A percentile compares a stretch with the other conserved stretches of the same genome.
Conservation (phyloP, 2,329 filamentous ascomycete species). For the Ophidiomyces ophidiicola region DNA sequence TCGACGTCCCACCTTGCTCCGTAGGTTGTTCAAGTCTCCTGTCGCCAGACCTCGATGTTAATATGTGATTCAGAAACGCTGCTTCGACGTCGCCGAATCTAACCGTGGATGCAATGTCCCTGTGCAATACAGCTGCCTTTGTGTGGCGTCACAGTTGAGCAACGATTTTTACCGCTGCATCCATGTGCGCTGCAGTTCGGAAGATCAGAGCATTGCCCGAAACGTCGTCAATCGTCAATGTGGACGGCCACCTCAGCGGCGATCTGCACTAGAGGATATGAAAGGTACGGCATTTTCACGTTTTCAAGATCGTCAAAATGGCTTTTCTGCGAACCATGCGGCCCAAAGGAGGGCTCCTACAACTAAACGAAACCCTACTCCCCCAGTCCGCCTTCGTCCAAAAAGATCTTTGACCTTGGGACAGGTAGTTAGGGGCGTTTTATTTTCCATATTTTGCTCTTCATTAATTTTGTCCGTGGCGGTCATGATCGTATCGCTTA, state of each 20-base stretch:
- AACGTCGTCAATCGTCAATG: constrained; percentile 5
- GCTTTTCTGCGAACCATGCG: not conserved
- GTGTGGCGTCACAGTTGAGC: constrained; percentile 4
- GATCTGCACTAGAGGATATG: not conserved
- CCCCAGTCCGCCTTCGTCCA: too few species aligned
- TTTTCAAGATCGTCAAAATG: not conserved
- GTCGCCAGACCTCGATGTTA: not conserved
- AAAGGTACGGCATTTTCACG: constrained; percentile 3
- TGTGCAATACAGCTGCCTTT: constrained; percentile 8
- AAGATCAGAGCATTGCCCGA: not conserved
- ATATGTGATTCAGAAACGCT: constrained; percentile 3
- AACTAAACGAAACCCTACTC: too few species aligned
- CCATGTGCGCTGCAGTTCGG: not conserved
- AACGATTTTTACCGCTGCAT: constrained; percentile 9
- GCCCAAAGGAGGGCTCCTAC: not conserved
- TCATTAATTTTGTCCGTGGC: too few species aligned
- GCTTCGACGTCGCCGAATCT: constrained; percentile 5
- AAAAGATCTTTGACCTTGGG: too few species aligned
- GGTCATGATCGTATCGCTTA: too few species aligned
- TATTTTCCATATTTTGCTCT: too few species aligned
- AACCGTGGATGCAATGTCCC: constrained; percentile 10
- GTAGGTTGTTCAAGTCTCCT: not conserved
- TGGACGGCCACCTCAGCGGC: constrained; percentile 1
- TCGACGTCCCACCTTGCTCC: constrained; percentile 1
- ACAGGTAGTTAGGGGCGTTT: too few species aligned